Evolutionary conservation across 2,329 filamentous ascomycete species (phyloP).

Genomic region (Talaromyces sp.): DNA sequence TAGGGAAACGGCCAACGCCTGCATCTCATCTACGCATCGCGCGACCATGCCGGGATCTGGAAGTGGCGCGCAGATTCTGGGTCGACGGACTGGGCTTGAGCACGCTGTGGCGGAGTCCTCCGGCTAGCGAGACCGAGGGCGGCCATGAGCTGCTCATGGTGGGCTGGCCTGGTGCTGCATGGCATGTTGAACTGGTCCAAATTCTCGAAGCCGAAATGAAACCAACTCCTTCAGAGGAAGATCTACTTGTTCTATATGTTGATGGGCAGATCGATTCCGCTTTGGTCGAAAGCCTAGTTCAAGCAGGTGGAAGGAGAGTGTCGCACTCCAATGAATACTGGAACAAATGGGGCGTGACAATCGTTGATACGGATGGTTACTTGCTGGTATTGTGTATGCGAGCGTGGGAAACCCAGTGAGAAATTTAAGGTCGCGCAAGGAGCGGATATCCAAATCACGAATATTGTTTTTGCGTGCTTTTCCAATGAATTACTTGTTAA

Average conservation of each 20-base stretch:
- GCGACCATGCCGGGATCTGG: slow-evolving; percentile 37
- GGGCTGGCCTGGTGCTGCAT: slow-evolving; percentile 32
- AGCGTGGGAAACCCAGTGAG: slow-evolving; percentile 10
- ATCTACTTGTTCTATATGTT: slow-evolving; percentile 44
- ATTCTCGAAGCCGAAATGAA: slow-evolving; percentile 19
- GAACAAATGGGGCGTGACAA: slow-evolving; percentile 42
- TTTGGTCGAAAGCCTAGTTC: slow-evolving; percentile 32
- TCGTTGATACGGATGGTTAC: slow-evolving; percentile 45
- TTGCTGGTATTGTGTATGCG: slow-evolving; percentile 35
- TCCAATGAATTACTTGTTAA: not conserved
- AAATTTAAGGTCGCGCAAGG: not conserved
- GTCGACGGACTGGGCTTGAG: slow-evolving; percentile 38
- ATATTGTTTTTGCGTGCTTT: not conserved
- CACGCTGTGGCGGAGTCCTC: slow-evolving; percentile 23
- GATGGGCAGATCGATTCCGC: slow-evolving; percentile 25
- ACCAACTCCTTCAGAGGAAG: slow-evolving; percentile 37
- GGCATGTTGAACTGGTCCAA: slow-evolving; percentile 44
- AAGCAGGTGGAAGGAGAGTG: slow-evolving; percentile 31
- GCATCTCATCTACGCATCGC: slow-evolving; percentile 35
- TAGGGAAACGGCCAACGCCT: slow-evolving; percentile 9
- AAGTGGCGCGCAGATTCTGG: slow-evolving; percentile 40
- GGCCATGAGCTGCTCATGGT: slow-evolving; percentile 42
- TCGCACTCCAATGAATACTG: slow-evolving; percentile 43
- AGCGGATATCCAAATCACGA: not conserved
- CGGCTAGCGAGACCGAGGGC: slow-evolving; percentile 15